Evolutionary conservation across 2,329 filamentous ascomycete genomes (phyloP).

Genomic region (Pyrenochaeta sp.): DNA sequence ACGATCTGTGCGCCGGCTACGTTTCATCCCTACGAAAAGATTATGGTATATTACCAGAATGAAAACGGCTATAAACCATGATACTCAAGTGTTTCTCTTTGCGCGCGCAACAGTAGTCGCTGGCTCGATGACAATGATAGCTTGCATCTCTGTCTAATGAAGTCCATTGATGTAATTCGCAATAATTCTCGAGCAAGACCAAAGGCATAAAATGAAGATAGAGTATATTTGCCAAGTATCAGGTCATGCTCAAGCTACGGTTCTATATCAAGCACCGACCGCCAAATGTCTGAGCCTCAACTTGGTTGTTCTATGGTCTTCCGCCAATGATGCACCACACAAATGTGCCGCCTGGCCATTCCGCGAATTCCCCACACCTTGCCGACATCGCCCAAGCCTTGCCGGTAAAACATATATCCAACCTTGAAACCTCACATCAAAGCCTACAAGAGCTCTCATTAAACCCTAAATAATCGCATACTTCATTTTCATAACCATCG

Average conservation of each 20-base stretch:
- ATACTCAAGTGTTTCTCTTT: too few relatives aligned
- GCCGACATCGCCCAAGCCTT: conserved; percentile 19
- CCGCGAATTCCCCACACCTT: conserved; percentile 21
- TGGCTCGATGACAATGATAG: too few relatives aligned
- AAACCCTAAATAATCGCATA: neutral
- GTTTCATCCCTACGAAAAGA: too few relatives aligned
- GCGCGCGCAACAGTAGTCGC: too few relatives aligned
- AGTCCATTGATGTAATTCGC: neutral
- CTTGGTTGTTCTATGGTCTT: neutral
- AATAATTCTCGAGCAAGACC: neutral
- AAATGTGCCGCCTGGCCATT: conserved; percentile 10
- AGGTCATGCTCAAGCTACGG: neutral
- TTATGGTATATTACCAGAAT: too few relatives aligned
- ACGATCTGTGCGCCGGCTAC: too few relatives aligned
- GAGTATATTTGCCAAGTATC: neutral
- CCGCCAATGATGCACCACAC: conserved; percentile 12
- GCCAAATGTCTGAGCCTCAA: neutral
- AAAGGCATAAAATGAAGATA: neutral
- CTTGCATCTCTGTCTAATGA: too few relatives aligned
- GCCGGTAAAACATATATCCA: conserved; percentile 33
- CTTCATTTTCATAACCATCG: conserved; percentile 1
- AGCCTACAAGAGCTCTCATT: neutral
- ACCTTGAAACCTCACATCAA: conserved; percentile 4
- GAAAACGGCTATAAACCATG: too few relatives aligned
- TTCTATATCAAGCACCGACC: conserved; percentile 8